Evolutionary conservation across 2,329 filamentous ascomycete species (phyloP).

Genomic region (Hirsutella thompsonii): DNA sequence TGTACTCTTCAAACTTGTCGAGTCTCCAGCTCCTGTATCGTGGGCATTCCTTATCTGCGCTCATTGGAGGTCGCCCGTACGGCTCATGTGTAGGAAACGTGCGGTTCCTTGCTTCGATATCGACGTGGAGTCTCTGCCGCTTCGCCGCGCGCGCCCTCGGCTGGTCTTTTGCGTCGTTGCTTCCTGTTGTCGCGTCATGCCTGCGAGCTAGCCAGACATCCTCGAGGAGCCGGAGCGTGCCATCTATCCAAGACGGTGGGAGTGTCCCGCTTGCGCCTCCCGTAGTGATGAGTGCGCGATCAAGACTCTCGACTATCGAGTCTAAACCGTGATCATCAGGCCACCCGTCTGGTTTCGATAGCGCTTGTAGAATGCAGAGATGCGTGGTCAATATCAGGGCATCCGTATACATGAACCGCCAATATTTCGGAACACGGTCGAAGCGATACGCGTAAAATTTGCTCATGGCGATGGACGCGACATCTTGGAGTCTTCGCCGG

Average conservation of each 20-base stretch:
- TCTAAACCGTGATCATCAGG: slow-evolving; percentile 25
- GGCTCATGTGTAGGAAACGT: slow-evolving; percentile 17
- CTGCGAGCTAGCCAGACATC: slow-evolving; percentile 9
- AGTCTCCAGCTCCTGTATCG: slow-evolving; percentile 33
- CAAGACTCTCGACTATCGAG: slow-evolving; percentile 51
- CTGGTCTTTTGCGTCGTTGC: slow-evolving; percentile 1
- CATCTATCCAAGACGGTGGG: slow-evolving; percentile 36
- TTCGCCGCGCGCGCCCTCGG: not conserved
- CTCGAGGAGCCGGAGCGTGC: slow-evolving; percentile 31
- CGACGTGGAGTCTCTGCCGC: no score
- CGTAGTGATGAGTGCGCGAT: slow-evolving; percentile 64
- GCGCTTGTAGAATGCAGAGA: slow-evolving; percentile 14
- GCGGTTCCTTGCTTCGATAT: no score
- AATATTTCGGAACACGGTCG: slow-evolving; percentile 51
- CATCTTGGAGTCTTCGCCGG: slow-evolving; percentile 35
- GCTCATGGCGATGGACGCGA: slow-evolving; percentile 45
- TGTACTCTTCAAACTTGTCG: slow-evolving; percentile 47
- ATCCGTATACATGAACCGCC: slow-evolving; percentile 61
- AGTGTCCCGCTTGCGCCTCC: slow-evolving; percentile 44
- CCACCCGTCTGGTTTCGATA: not conserved
- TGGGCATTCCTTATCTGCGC: slow-evolving; percentile 11
- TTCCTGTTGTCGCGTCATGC: slow-evolving; percentile 4
- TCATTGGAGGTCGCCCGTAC: slow-evolving; percentile 13
- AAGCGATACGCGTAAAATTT: slow-evolving; percentile 61
- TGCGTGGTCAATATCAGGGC: slow-evolving; percentile 52